Conservation (phyloP, 2,329 filamentous ascomycete genomes). For the Apiospora pterosperma region DNA sequence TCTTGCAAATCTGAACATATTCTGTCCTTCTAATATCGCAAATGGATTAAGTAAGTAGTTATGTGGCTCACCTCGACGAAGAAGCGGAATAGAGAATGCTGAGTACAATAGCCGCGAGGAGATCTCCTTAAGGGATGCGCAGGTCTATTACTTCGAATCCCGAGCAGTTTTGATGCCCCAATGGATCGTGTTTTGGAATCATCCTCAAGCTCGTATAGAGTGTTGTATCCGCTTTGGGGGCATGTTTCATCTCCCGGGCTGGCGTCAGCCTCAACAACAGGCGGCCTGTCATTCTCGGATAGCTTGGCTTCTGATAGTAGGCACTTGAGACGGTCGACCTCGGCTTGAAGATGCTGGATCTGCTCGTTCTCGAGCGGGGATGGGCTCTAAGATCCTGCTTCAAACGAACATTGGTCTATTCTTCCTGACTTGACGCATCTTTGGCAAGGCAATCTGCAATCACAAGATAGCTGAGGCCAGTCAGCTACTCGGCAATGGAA, state of each 20-base stretch:
- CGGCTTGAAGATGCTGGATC: slow-evolving; percentile 10
- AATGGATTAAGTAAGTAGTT: too few relatives aligned
- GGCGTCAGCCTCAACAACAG: not conserved
- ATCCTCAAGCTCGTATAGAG: not conserved
- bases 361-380: slow-evolving; percentile 6
- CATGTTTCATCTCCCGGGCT: too few relatives aligned
- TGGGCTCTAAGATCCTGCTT: slow-evolving; percentile 3
- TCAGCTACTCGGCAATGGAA: not conserved
- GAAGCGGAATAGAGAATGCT: slow-evolving; percentile 17
- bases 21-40: too few relatives aligned
- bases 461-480: slow-evolving; percentile 14
- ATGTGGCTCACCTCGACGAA: slow-evolving; percentile 21
- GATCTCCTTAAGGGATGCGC: slow-evolving; percentile 14
- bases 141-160: slow-evolving; percentile 6
- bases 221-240: too few relatives aligned
- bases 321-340: slow-evolving; percentile 11
- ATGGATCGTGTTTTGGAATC: not conserved
- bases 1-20: not conserved
- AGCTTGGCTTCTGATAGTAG: slow-evolving; percentile 5
- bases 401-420: slow-evolving; percentile 14
- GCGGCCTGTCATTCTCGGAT: not conserved
- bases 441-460: slow-evolving; percentile 17
- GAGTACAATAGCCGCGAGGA: slow-evolving; percentile 15
- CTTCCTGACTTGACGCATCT: slow-evolving; percentile 17
- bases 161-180: not conserved